Evolutionary conservation across 1,284 basidiomycete genomes (phyloP), one percentile per base, ranked within the genome.

Genomic region (Cutaneotrichosporon sp.): DNA sequence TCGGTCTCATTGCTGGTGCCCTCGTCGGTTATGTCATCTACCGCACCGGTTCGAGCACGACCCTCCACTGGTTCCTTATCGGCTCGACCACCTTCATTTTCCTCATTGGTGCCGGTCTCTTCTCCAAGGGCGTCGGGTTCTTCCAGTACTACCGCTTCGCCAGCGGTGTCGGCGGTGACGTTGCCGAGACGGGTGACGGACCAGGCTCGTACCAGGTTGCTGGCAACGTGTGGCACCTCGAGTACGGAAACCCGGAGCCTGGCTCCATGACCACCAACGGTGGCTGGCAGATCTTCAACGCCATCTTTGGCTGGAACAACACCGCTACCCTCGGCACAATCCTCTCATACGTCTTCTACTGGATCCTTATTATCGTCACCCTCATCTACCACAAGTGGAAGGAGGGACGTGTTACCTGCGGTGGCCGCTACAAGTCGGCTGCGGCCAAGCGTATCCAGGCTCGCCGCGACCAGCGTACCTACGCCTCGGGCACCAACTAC

Each of bases 61-160:
- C 75, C 18, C 69, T 77, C 21, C 83, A 83, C 42, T 77, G 89
- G 63, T 93, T 93, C 84, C 79, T 94, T 47, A 76, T 94, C 69
- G 79, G 83, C 55, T 94, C 92, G 79, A 93, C 92, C 50, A 88
- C 88, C 78, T 77, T 96, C 64, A 77, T 96, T 48, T 81, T 94
- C 61, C 83, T 96, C 66, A 90, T 96, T 73, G 91, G 92, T 37
- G 86, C 91, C 0, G 92, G 91, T 15, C 81, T 96, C 40, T 89
- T 92, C 77, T 85, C 83, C 62, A 85, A 81, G 70, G 78, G 83
- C 7, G 78, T 76, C 45, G 72, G 83, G 59, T 77, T 80, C 45
- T 88, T 90, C 76, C 76, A 93, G 70, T 74, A 78, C 61, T 78
- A 91, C 69, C 51, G 52, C 36, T 76, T 76, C 46, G 65, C 68